phyloP scores from a whole-genome alignment of 2,329 filamentous ascomycete genomes.

The Penicillium concentricum region DNA sequence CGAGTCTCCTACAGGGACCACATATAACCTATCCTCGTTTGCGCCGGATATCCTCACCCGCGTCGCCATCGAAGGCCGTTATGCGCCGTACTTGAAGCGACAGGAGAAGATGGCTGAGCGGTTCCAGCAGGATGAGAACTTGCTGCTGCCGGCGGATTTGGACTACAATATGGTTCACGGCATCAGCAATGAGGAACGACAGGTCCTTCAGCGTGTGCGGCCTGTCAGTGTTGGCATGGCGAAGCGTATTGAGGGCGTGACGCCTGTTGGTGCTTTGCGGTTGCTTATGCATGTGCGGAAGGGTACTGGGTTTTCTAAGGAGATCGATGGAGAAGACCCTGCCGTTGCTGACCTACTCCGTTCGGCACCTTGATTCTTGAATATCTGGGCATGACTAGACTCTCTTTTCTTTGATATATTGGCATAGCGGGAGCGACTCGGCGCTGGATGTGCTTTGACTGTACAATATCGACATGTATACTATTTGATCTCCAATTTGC shows the following conservation, averaged over 20 bases:
- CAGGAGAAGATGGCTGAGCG: conserved; percentile 66
- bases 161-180: conserved; percentile 74
- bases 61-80: conserved; percentile 77
- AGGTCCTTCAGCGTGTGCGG: conserved; percentile 64
- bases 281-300: conserved; percentile 45
- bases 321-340: conserved; percentile 10
- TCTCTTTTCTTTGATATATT: conserved; percentile 7
- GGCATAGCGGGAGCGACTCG: conserved; percentile 21
- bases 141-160: conserved; percentile 69
- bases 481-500: neutral
- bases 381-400: neutral
- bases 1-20: conserved; percentile 25
- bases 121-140: conserved; percentile 73
- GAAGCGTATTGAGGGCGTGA: conserved; percentile 75
- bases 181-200: conserved; percentile 75
- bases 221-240: conserved; percentile 90
- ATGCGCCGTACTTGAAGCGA: conserved; percentile 79
- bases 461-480: conserved; percentile 10
- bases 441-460: conserved; percentile 11
- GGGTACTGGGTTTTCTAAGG: conserved; percentile 18
- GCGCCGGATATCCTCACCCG: conserved; percentile 61
- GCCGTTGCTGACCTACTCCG: conserved; percentile 13
- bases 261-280: conserved; percentile 46
- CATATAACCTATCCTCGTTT: conserved; percentile 52
- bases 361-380: conserved; percentile 14